Evolutionary conservation across 192 early-diverging fungal species (phyloP).

Genomic region (Chytriomyces sp.): DNA sequence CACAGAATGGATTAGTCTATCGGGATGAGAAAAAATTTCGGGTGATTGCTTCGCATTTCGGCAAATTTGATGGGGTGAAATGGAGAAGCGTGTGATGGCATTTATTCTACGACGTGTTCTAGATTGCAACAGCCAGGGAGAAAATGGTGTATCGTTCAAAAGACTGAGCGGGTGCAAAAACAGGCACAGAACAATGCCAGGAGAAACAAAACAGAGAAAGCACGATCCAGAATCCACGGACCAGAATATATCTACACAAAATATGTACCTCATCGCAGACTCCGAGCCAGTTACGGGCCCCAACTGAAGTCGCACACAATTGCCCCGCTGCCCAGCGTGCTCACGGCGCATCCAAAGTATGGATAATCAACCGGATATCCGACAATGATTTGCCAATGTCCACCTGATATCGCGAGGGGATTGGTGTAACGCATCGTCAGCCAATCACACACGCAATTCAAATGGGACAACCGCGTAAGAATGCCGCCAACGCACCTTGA

Average conservation of each 20-base stretch:
- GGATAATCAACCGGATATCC: conserved; percentile 12
- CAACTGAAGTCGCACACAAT: conserved; percentile 21
- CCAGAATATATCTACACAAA: not conserved
- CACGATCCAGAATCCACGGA: not conserved
- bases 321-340: not conserved
- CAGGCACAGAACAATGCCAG: not conserved
- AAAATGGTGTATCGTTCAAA: not conserved
- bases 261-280: not conserved
- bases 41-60: no score
- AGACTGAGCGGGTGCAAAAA: not conserved
- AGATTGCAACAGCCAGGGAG: no score
- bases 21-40: not conserved
- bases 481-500: not conserved
- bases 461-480: not conserved
- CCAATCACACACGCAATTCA: not conserved
- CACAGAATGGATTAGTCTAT: not conserved
- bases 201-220: not conserved
- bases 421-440: not conserved
- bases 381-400: conserved; percentile 18
- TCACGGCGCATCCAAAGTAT: conserved; percentile 22
- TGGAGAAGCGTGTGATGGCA: no score
- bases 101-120: not conserved
- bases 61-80: no score
- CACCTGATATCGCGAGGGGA: not conserved
- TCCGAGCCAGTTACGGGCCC: not conserved